phyloP scores from a whole-genome alignment of 2,329 filamentous ascomycete species.

The Truncatella angustata region DNA sequence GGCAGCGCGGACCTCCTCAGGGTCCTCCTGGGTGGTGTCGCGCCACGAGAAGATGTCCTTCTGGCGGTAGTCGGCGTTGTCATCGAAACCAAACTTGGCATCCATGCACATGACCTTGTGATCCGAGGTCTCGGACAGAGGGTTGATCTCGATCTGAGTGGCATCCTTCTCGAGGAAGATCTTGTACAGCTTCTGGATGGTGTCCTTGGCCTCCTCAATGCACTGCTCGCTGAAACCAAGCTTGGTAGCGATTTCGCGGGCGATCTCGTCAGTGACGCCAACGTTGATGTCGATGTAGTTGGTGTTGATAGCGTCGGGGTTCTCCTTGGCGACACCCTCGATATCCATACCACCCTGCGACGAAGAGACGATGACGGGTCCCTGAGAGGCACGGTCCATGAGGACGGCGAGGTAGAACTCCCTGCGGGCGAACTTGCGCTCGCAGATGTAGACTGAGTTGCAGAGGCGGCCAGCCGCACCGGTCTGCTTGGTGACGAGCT shows the following conservation, averaged over 20 bases:
- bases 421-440: slow-evolving; percentile 98
- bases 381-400: slow-evolving; percentile 92
- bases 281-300: slow-evolving; percentile 91
- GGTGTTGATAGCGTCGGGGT: slow-evolving; percentile 91
- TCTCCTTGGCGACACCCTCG: slow-evolving; percentile 97
- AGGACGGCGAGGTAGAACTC: slow-evolving; percentile 99
- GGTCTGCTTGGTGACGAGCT: slow-evolving; percentile 99
- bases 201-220: slow-evolving; percentile 90
- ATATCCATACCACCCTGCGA: slow-evolving; percentile 99
- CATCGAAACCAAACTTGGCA: slow-evolving; percentile 97
- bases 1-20: slow-evolving; percentile 95
- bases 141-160: slow-evolving; percentile 99
- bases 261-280: slow-evolving; percentile 94
- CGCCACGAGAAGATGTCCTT: slow-evolving; percentile 94
- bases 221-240: slow-evolving; percentile 98
- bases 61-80: slow-evolving; percentile 98
- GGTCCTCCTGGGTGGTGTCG: slow-evolving; percentile 92
- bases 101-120: slow-evolving; percentile 99
- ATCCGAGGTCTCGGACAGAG: slow-evolving; percentile 95
- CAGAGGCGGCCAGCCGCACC: slow-evolving; percentile 90
- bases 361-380: slow-evolving; percentile 93
- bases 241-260: slow-evolving; percentile 81
- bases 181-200: slow-evolving; percentile 98
- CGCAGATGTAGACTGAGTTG: slow-evolving; percentile 97
- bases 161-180: slow-evolving; percentile 98